Evolutionary conservation across 768 basidiomycete genomes (phyloP), one percentile per base, ranked within the genome.

Genomic region (Calocera viscosa): DNA sequence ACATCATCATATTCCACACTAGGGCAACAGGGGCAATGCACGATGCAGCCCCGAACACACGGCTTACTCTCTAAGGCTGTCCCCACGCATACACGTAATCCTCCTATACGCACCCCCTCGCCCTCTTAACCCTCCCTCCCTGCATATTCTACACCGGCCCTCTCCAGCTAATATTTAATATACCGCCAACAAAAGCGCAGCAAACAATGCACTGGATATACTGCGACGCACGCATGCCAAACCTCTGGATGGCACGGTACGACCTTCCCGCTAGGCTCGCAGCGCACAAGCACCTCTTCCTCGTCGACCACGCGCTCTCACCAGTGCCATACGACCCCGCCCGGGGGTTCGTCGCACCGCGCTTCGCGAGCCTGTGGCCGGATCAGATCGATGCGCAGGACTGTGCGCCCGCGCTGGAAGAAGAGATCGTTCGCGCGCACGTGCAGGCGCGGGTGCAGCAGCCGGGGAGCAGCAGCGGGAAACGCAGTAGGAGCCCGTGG

Each of bases 341-440:
- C 7, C 2, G 53, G 53, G 53, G 53, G 30, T 60, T 60, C 30
- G 53, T 60, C 2, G 53, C 53, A 2, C 53, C 53, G 5, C 11
- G 53, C 8, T 60, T 28, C 19, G 30, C 14, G 5, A 60, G 30
- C 30, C 30, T 60, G 16, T 60, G 53, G 53, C 53, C 53, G 26
- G 53, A 84, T 82, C 78, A 78, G 67, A 75, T 77, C 60, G 82
- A 82, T 60, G 72, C 84, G 30, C 72, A 77, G 49, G 71, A 76
- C 73, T 81, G 82, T 69, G 66, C 71, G 40, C 76, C 80, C 2
- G 75, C 79, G 65, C 78, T 91, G 65, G 89, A 89, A 74, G 74
- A 77, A 66, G 78, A 81, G 10, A 75, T 89, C 32, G 87, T 60
- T 11, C 24, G 53, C 5, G 53, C 24, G 24, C 53, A 60, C 19